Evolutionary conservation across 108 stramenopile genomes (phyloP), one percentile per base, ranked within the genome.

Genomic region (Cylindrotheca closterium): DNA sequence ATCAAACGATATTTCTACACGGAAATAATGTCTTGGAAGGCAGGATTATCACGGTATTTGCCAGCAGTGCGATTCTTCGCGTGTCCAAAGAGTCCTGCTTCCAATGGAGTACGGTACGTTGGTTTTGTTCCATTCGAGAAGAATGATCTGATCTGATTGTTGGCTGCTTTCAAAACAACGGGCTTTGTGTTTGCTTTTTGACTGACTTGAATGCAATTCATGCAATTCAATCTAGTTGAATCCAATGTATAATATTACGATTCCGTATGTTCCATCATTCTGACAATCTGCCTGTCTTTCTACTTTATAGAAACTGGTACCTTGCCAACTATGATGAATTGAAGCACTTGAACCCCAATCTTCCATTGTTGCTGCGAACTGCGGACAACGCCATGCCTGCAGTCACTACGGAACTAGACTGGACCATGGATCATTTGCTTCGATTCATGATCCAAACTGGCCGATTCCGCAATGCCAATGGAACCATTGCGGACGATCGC

Each of bases 1-100:
- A n/a, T n/a, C n/a, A n/a, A n/a, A n/a, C n/a, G n/a, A n/a, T n/a
- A n/a, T n/a, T n/a, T n/a, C n/a, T n/a, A n/a, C n/a, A n/a, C n/a
- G n/a, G n/a, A n/a, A n/a, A n/a, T n/a, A n/a, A 93, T 93, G 91
- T 89, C 91, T 30, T 93, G 91, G 91, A 93, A 88, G 72, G 88
- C 88, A 50, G 71, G 80, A 28, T 79, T 93, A 61, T 87, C 86
- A 30, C 78, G 91, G 51, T 80, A 93, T 67, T 53, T 93, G 4
- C 86, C 91, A 55, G 74, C 80, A 2, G 68, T 93, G 59, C 84
- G 91, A 45, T 93, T 93, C 75, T 93, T 93, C 61, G 88, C 73
- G 23, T 93, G 91, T 53, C 88, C 91, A 22, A 72, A 89, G 48
- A 89, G 88, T 82, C 86, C 91, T 27, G 85, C 91, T 5, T 88